Evolutionary conservation across 768 basidiomycete species (phyloP), one percentile per base, ranked within the genome.

Genomic region (Leccinum ochraceum): DNA sequence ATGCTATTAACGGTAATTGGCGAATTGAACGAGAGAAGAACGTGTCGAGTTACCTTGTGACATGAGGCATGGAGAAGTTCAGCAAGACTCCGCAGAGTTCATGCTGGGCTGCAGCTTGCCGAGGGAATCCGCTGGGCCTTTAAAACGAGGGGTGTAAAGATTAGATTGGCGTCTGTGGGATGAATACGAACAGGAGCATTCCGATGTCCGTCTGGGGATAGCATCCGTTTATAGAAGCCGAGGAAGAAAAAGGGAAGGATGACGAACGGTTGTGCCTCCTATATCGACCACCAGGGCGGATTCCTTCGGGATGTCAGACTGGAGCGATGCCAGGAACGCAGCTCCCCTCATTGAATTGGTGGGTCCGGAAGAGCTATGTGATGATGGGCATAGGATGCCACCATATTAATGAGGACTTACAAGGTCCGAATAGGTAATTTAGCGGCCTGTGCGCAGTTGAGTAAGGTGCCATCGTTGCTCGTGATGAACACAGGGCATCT

Each of bases 301-400:
- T 68, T 79, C 72, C 59, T 67, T 75, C 50, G 70, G 50, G 57
- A 71, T 61, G 63, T 66, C 60, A 9, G 70, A 71, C 62, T 75
- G 75, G 49, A 77, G 70, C 9, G 78, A 80, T 1, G 86, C 81
- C 6, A 88, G 75, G 69, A 83, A 87, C 4, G 82, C 82, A 6
- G 86, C 87, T 9, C 86, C 87, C 54, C 87, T 76, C 86, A 88
- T 89, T 1, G 85, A 86, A 68, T 88, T 88, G 1, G 87, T 89
- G 6, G 86, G 82, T 3, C 84, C 85, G 48, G 80, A 82, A 22
- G 80, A 80, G 59, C 68, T 74, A 58, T 48, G 51, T 11, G 52
- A 59, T 34, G 22, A 67, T 17, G 71, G 57, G n/a, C 14, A 20
- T 10, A 36, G 34, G 34, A 36, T 36, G 34, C 13, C 44, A 46